Evolutionary conservation across 495 filamentous ascomycete genomes (phyloP), one percentile per base, ranked within the genome.

Genomic region (Amniculicola lignicola): DNA sequence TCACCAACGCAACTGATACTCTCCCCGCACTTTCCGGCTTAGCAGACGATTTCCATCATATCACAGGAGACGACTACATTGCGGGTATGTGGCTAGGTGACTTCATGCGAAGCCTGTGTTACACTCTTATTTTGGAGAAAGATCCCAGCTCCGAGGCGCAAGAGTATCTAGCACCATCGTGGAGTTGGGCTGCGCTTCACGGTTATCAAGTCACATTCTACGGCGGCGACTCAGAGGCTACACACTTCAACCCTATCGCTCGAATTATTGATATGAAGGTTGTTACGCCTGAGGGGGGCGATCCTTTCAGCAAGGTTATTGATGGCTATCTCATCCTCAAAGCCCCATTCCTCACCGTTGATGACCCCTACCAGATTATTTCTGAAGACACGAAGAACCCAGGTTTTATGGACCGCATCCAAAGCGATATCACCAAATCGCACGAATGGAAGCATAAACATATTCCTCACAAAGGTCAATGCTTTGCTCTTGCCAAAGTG

Each of bases 151-250:
- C 5, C 4, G n/a, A 7, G 21, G 11, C 19, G 27, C 7, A 46
- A 29, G 42, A 28, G 21, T 46, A 46, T 46, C 12, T 46, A 7
- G 42, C 42, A 22, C 42, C 42, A 28, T 46, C 42, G 21, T 46
- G 42, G 42, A 46, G 11, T 7, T 46, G 42, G 42, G 42, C 42
- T 5, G 21, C 42, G 10, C 6, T 46, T 10, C 4, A 7, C 27
- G 37, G 37, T 12, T 35, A 7, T n/a, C 29, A 35, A 35, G n/a
- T n/a, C n/a, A n/a, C n/a, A n/a, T n/a, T n/a, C n/a, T n/a, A n/a
- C n/a, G n/a, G n/a, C n/a, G n/a, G n/a, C n/a, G n/a, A n/a, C n/a
- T n/a, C n/a, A n/a, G n/a, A n/a, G n/a, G n/a, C n/a, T n/a, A n/a
- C n/a, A n/a, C n/a, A n/a, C n/a, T n/a, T n/a, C n/a, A n/a, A n/a